A percentile compares a stretch with the other conserved stretches of the same genome.
These are phyloP conservation scores for Carex kokanica DNA, from an alignment of 176 grass and related monocot species.

Conservation along the genomic window DNA sequence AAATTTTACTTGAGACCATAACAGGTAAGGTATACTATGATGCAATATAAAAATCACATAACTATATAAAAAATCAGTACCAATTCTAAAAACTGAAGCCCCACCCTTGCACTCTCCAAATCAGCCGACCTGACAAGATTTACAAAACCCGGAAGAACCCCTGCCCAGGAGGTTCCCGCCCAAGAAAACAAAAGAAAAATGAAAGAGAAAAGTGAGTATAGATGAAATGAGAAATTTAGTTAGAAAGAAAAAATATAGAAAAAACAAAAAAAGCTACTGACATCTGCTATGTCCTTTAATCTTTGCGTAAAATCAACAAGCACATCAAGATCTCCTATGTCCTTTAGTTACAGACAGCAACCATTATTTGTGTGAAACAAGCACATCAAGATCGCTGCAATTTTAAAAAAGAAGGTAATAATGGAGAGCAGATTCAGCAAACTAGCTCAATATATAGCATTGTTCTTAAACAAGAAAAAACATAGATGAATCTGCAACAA, in stretches of 20 bases:
- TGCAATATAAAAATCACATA: neutral
- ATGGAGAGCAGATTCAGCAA: neutral
- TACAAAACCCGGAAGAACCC: conserved; percentile 66
- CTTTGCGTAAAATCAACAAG: conserved; percentile 75
- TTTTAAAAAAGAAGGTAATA: neutral
- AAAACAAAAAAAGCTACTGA: conserved; percentile 37
- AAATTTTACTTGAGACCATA: neutral
- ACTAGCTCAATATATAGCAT: neutral
- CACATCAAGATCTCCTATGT: no score
- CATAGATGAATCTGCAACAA: neutral
- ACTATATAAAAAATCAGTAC: conserved; percentile 28
- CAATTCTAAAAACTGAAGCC: conserved; percentile 94
- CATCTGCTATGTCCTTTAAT: conserved; percentile 89
- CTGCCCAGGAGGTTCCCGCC: neutral
- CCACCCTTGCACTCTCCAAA: conserved; percentile 72
- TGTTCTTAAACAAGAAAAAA: neutral
- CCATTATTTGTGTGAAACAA: neutral
- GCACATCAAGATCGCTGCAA: neutral
- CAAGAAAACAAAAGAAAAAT: neutral
- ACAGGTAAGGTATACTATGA: neutral
- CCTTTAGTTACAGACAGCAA: neutral
- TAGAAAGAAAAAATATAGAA: conserved; percentile 25
- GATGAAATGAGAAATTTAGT: conserved; percentile 24
- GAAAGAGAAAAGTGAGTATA: neutral
- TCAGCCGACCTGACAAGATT: conserved; percentile 81